These are phyloP conservation scores for Coniosporium tulheliwenetii DNA, from an alignment of 2,329 filamentous ascomycete species.

Conservation along the genomic window DNA sequence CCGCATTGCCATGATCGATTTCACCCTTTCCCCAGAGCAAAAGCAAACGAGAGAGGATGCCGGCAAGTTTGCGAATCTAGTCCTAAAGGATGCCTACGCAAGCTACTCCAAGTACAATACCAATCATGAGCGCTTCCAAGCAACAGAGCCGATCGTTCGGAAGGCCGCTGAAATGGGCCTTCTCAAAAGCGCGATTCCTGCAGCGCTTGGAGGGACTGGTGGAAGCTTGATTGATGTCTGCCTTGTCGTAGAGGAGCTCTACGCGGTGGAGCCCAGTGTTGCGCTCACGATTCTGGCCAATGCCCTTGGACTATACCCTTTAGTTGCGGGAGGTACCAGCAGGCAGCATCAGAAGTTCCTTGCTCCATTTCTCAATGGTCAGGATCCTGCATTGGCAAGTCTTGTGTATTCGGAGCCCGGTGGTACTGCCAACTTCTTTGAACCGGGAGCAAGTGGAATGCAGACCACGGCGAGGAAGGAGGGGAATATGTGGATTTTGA, in stretches of 20 bases:
- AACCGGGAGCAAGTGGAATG: conserved; percentile 32
- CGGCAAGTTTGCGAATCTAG: conserved; percentile 10
- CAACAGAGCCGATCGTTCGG: conserved; percentile 30
- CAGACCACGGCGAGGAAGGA: conserved; percentile 32
- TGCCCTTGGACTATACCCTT: conserved; percentile 34
- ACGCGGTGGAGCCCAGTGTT: conserved; percentile 32
- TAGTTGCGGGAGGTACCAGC: conserved; percentile 29
- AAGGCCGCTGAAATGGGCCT: conserved; percentile 27
- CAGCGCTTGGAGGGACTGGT: conserved; percentile 28
- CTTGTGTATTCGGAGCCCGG: conserved; percentile 37
- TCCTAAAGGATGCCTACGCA: conserved; percentile 10
- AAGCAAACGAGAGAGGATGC: conserved; percentile 12
- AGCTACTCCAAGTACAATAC: conserved; percentile 11
- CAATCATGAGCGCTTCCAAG: conserved; percentile 27
- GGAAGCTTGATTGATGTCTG: conserved; percentile 31
- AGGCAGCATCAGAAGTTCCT: conserved; percentile 28
- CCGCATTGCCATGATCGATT: conserved; percentile 12
- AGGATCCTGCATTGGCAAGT: conserved; percentile 33
- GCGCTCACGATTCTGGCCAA: conserved; percentile 36
- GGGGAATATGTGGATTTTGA: conserved; percentile 35
- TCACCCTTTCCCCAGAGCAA: conserved; percentile 14
- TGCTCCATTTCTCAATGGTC: conserved; percentile 28
- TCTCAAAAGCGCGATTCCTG: conserved; percentile 32
- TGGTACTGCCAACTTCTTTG: conserved; percentile 36
- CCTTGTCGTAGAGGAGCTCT: conserved; percentile 38